Base-by-base conservation (phyloP, 768 basidiomycete species). In the Lactifluus pinguis region DNA sequence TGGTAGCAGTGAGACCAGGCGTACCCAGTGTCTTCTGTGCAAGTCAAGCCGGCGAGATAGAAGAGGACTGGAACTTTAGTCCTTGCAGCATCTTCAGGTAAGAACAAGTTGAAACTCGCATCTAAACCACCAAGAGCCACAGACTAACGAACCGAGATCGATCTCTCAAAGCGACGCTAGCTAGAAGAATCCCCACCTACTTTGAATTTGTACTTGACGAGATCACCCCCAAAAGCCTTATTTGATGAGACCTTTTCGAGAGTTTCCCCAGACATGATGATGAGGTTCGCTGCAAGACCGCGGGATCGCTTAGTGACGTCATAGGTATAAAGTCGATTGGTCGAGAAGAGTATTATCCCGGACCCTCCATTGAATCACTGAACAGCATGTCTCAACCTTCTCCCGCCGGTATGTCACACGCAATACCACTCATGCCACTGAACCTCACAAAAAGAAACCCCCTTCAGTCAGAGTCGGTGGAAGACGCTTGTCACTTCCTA, bases 11-110 rank as follows among this genome's bases (percentile, higher is more conserved):
- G 17, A 17, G 21, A 38, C 21, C 69, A 36, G 38, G 17, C 80
- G 56, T 68, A 90, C 91, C 88, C 95, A 55, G 89, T 98, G 70
- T 99, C 94, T 72, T 97, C 94, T 9, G 83, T 94, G 73, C 93
- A 95, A 4, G 86, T 87, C 57, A 95, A 72, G 1, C 94, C 95
- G 11, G 94, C 85, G 52, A 98, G 85, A 73, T 94, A 99, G 62
- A 89, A 79, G 8, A 99, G 75, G 2, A 98, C 75, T 0, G 84
- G 84, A 3, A 82, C 78, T 67, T 85, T 81, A 44, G 72, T 69
- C 9, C 72, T 71, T 15, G 72, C 53, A 0, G 84, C 80, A 53
- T 81, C 79, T 11, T 76, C 75, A 2, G 97, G 95, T 6, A 98
- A 68, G 74, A 90, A 99, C 65, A 98, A 73, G 72, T 98, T 98